Base-by-base conservation (phyloP, 345 rosid genomes). In the Lumnitzera racemosa region DNA sequence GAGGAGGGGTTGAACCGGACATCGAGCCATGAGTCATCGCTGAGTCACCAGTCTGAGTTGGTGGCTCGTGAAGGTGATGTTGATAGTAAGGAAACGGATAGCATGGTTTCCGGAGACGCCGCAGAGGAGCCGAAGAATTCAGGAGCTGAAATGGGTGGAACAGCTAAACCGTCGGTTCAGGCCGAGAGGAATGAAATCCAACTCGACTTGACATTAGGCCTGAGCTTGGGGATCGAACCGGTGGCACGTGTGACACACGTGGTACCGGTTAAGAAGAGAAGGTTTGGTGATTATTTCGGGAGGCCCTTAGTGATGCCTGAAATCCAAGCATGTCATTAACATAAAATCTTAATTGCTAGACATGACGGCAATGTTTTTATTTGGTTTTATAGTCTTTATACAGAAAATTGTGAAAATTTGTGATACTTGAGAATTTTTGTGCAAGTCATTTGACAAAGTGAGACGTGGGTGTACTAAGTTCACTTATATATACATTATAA, bases 31-130 rank as follows among this genome's bases (percentile, higher is more conserved):
- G 96, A 84, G 16, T 94, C 96, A 3, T 81, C 96, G 5, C 77
- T 94, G 83, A 90, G 99, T 73, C 96, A 90, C 67, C 86, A 84
- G 72, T 86, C 96, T 20, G 95, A 84, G 70, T 60, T 78, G 74
- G 90, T 77, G 31, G 65, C 76, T 77, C 90, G 80, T 20, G 73
- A 64, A 52, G 80, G 74, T 66, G 81, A 84, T 58, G 81, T 83
- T 5, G 81, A 86, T 24, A 86, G 85, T 57, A 78, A 84, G 56
- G 92, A 82, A 23, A 68, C 77, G n/a, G 78, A 76, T 69, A 88
- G 92, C 73, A 77, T 72, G 74, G 68, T 81, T 14, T 92, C 96
- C 2, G 84, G 68, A 15, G 98, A 85, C 54, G 75, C 81, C 20
- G 80, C 80, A 1, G 84, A 71, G 58, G 68, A 76, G 12, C 36